phyloP scores from a whole-genome alignment of 192 early-diverging fungal genomes.

The Backusella circina region DNA sequence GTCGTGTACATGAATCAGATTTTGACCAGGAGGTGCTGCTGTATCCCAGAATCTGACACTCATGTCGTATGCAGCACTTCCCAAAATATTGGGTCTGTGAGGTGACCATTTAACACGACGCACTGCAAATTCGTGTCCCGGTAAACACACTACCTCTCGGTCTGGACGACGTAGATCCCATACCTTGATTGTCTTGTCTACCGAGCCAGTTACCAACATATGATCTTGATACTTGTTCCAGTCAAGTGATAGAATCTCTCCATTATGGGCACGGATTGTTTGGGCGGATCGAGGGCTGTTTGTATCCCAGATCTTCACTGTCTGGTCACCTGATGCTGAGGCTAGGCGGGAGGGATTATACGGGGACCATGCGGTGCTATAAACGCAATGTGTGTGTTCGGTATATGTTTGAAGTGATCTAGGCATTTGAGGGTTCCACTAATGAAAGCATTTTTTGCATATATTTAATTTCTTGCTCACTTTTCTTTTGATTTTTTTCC shows the following conservation, averaged over 20 bases:
- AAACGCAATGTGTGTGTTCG: conserved; percentile 95
- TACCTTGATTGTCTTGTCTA: conserved; percentile 84
- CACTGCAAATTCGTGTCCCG: conserved; percentile 91
- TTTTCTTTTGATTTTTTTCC: not conserved
- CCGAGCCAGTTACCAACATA: conserved; percentile 83
- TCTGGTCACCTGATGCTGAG: conserved; percentile 88
- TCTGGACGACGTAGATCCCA: conserved; percentile 87
- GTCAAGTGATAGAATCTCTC: conserved; percentile 88
- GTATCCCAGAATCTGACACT: conserved; percentile 92
- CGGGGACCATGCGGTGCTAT: conserved; percentile 85
- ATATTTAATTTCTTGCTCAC: not conserved
- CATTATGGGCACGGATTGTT: conserved; percentile 75
- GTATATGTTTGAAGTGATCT: conserved; percentile 78
- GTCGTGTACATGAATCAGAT: conserved; percentile 69
- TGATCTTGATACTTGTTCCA: conserved; percentile 96
- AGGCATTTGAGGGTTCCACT: conserved; percentile 86
- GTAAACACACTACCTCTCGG: conserved; percentile 67
- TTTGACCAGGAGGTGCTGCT: conserved; percentile 31
- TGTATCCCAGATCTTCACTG: conserved; percentile 89
- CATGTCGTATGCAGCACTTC: conserved; percentile 94
- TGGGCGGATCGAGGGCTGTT: conserved; percentile 63
- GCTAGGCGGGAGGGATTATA: conserved; percentile 73
- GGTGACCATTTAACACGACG: conserved; percentile 92
- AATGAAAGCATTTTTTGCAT: not conserved
- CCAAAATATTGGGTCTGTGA: conserved; percentile 77